phyloP scores from a whole-genome alignment of 495 filamentous ascomycete species.

The Penicillium flavigenum region DNA sequence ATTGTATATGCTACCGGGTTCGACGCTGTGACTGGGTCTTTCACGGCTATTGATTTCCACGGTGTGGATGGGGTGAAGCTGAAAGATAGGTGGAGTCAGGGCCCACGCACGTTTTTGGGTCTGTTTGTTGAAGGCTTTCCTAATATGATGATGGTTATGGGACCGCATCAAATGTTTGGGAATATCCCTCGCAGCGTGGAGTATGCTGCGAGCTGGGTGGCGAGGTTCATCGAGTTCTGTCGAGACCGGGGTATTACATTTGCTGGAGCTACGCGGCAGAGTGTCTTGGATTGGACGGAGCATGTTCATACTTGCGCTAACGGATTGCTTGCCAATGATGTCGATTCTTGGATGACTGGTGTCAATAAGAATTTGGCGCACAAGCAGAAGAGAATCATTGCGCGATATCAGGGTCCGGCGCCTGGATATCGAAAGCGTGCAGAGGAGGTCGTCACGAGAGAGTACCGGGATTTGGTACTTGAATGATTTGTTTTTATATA shows the following conservation, averaged over 20 bases:
- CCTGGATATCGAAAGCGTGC: conserved; percentile 25
- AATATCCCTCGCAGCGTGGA: conserved; percentile 18
- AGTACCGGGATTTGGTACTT: conserved; percentile 23
- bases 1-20: conserved; percentile 42
- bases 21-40: conserved; percentile 35
- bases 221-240: conserved; percentile 18
- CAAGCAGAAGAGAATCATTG: conserved; percentile 38
- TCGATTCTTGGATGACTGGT: conserved; percentile 44
- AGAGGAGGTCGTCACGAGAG: conserved; percentile 22
- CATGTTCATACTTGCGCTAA: conserved; percentile 29
- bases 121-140: conserved; percentile 9
- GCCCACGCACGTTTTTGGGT: conserved; percentile 18
- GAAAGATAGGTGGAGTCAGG: conserved; percentile 25
- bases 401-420: conserved; percentile 31
- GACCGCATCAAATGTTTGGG: conserved; percentile 14
- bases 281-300: conserved; percentile 26
- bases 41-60: conserved; percentile 30
- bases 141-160: conserved; percentile 19
- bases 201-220: conserved; percentile 10
- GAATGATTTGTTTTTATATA: background rate
- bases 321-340: conserved; percentile 38
- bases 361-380: conserved; percentile 37
- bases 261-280: conserved; percentile 17
- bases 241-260: conserved; percentile 14
- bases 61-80: conserved; percentile 23